Evolutionary conservation across 805 yeast genomes (phyloP).

Genomic region (Lachancea cidri): DNA sequence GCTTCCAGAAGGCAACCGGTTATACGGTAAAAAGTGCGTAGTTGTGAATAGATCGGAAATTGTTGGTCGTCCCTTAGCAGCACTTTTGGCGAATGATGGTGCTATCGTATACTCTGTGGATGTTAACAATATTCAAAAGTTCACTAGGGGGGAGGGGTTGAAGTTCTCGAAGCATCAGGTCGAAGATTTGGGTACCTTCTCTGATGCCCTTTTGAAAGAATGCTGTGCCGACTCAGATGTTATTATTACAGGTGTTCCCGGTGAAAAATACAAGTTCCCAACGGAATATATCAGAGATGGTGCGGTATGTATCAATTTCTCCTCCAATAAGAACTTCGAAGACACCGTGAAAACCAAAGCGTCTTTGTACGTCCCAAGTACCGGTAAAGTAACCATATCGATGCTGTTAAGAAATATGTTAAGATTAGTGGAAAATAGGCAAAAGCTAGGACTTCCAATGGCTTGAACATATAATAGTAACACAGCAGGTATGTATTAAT

Average conservation of each 20-base stretch:
- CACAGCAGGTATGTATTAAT: too few relatives aligned
- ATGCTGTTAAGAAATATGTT: conserved; percentile 88
- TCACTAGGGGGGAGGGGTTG: conserved; percentile 91
- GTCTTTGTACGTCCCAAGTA: conserved; percentile 87
- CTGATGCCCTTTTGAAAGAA: conserved; percentile 45
- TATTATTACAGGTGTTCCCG: conserved; percentile 93
- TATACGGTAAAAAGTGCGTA: conserved; percentile 88
- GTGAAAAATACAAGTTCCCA: conserved; percentile 78
- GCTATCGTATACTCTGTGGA: conserved; percentile 94
- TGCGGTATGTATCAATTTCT: conserved; percentile 84
- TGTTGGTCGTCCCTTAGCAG: conserved; percentile 96
- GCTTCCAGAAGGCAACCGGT: conserved; percentile 81
- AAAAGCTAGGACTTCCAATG: conserved; percentile 10
- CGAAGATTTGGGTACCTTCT: conserved; percentile 43
- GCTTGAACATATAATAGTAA: too few relatives aligned
- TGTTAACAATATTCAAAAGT: conserved; percentile 78
- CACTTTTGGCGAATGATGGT: conserved; percentile 93
- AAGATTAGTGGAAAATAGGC: conserved; percentile 69
- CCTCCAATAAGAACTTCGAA: conserved; percentile 82
- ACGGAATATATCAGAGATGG: conserved; percentile 76
- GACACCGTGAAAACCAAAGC: conserved; percentile 82
- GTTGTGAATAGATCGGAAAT: conserved; percentile 93
- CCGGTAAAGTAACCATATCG: conserved; percentile 93
- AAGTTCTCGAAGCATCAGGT: conserved; percentile 79
- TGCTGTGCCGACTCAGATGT: conserved; percentile 79